A percentile compares a stretch with the other conserved stretches of the same genome.
Evolutionary conservation across 1,139 yeast genomes (phyloP).

Genomic region (Saccharomyces uvarum): DNA sequence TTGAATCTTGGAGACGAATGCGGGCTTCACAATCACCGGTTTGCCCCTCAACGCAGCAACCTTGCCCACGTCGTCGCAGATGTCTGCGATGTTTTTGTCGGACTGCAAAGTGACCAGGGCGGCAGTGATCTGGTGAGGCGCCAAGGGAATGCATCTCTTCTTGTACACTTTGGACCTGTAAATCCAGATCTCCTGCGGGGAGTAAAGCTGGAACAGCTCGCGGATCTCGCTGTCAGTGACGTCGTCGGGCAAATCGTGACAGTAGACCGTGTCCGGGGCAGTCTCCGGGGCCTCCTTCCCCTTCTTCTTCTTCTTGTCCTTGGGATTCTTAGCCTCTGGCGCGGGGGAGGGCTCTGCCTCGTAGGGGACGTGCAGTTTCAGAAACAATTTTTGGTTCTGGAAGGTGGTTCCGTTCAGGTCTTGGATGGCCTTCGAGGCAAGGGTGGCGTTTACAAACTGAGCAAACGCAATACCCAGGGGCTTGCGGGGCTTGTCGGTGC

Average conservation of each 20-base stretch:
- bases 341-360: slow-evolving; percentile 26
- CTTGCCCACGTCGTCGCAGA: slow-evolving; percentile 34
- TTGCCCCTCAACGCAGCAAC: slow-evolving; percentile 5
- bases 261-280: slow-evolving; percentile 41
- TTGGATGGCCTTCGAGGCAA: slow-evolving; percentile 41
- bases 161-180: slow-evolving; percentile 34
- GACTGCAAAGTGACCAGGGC: slow-evolving; percentile 49
- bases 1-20: slow-evolving; percentile 37
- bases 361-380: slow-evolving; percentile 39
- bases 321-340: not conserved
- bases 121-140: slow-evolving; percentile 34
- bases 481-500: slow-evolving; percentile 35
- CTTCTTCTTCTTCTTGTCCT: not conserved
- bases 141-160: slow-evolving; percentile 26
- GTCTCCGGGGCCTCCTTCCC: not conserved
- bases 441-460: slow-evolving; percentile 45
- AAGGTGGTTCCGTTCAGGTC: slow-evolving; percentile 38
- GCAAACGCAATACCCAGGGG: slow-evolving; percentile 63
- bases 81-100: slow-evolving; percentile 38
- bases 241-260: slow-evolving; percentile 40
- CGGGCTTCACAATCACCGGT: slow-evolving; percentile 36
- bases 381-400: slow-evolving; percentile 36
- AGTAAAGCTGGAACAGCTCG: slow-evolving; percentile 39
- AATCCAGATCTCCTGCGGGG: slow-evolving; percentile 43
- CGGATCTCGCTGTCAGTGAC: slow-evolving; percentile 39